Percentiles rank a stretch among this genome's conserved stretches.
Evolutionary conservation across 2,329 filamentous ascomycete genomes (phyloP).

Genomic region (Aureobasidium musti): DNA sequence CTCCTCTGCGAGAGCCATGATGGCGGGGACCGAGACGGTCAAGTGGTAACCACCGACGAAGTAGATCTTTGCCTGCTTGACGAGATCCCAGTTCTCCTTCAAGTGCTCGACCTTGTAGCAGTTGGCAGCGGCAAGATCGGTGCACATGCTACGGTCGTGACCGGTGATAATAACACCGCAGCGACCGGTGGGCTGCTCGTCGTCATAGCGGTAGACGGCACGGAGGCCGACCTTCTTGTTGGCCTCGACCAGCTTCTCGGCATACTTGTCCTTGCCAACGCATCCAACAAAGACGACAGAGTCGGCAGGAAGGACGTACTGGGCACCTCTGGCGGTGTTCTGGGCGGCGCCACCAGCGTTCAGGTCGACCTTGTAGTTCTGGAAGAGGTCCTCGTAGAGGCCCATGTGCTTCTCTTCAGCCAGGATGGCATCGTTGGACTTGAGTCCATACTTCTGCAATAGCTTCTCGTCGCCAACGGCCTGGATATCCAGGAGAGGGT

Average conservation of each 20-base stretch:
- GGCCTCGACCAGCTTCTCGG: slow-evolving; percentile 81
- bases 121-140: slow-evolving; percentile 93
- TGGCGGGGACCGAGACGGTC: slow-evolving; percentile 90
- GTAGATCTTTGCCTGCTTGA: slow-evolving; percentile 83
- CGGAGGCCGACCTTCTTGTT: slow-evolving; percentile 85
- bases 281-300: slow-evolving; percentile 92
- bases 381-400: slow-evolving; percentile 90
- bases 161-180: slow-evolving; percentile 97
- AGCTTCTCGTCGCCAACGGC: slow-evolving; percentile 76
- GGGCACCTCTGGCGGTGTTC: slow-evolving; percentile 90
- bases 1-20: slow-evolving; percentile 86
- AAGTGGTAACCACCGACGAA: slow-evolving; percentile 97
- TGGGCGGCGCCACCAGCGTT: slow-evolving; percentile 96
- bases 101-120: slow-evolving; percentile 94
- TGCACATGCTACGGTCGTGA: slow-evolving; percentile 92
- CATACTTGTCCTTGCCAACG: slow-evolving; percentile 94
- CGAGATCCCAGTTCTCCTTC: slow-evolving; percentile 91
- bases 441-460: slow-evolving; percentile 88
- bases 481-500: slow-evolving; percentile 97
- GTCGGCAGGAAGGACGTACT: slow-evolving; percentile 88
- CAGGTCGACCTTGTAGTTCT: slow-evolving; percentile 89
- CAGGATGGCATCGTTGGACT: slow-evolving; percentile 96
- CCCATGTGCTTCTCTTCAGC: slow-evolving; percentile 86
- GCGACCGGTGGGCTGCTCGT: slow-evolving; percentile 79
- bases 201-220: slow-evolving; percentile 92